These are phyloP conservation scores for Gaeumannomyces sp. DNA, from an alignment of 2,329 filamentous ascomycete species.

Conservation along the genomic window DNA sequence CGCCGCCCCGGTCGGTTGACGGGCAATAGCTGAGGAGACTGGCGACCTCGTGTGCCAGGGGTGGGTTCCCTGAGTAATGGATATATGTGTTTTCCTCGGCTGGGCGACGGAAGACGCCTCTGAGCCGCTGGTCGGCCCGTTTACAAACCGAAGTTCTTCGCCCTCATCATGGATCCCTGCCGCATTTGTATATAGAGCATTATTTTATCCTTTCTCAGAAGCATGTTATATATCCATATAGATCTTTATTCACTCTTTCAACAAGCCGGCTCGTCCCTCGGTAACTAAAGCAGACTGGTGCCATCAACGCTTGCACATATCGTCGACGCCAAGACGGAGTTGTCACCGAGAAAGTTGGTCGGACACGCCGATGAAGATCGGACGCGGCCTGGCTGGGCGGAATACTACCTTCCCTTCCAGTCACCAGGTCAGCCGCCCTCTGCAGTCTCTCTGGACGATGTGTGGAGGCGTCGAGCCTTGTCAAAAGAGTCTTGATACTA, in stretches of 20 bases:
- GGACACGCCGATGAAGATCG: too few relatives aligned
- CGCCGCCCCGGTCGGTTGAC: too few relatives aligned
- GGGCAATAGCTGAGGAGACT: background rate
- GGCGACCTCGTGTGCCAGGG: too few relatives aligned
- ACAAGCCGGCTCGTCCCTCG: too few relatives aligned
- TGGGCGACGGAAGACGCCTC: background rate
- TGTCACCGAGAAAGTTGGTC: background rate
- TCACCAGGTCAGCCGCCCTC: background rate
- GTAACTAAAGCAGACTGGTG: too few relatives aligned
- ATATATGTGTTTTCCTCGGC: background rate
- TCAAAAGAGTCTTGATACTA: background rate
- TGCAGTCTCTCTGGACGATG: background rate
- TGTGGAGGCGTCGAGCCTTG: background rate
- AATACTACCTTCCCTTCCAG: conserved; percentile 1
- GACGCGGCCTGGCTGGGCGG: background rate
- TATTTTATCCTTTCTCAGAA: background rate
- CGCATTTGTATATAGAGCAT: background rate
- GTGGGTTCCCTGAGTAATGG: background rate
- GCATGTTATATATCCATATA: background rate
- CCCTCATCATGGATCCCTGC: background rate
- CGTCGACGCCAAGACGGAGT: background rate
- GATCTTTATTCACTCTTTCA: background rate
- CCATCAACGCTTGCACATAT: background rate
- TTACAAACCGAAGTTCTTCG: background rate
- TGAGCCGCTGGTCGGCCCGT: background rate